Evolutionary conservation across 805 yeast species (phyloP).

Genomic region (Ogataea trehalophila): DNA sequence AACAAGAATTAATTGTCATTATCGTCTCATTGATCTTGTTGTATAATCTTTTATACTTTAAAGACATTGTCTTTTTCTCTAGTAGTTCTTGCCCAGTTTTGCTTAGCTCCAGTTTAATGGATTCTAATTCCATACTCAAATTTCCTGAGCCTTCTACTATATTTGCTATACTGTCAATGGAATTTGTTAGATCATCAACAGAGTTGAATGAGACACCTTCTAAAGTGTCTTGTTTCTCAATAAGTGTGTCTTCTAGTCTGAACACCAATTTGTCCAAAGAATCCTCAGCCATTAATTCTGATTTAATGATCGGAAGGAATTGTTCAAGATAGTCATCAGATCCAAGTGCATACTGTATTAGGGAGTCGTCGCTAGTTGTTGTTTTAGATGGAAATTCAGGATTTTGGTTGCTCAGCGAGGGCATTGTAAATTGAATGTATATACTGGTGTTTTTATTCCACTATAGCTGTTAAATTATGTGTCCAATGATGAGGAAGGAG

Average conservation of each 20-base stretch:
- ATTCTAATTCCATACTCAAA: constrained; percentile 49
- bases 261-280: constrained; percentile 53
- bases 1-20: constrained; percentile 61
- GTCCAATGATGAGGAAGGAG: no score
- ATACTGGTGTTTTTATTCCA: no score
- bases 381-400: not conserved
- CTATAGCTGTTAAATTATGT: no score
- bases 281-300: constrained; percentile 48
- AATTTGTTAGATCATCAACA: constrained; percentile 48
- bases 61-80: constrained; percentile 51
- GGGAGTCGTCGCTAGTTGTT: constrained; percentile 14
- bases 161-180: constrained; percentile 58
- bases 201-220: constrained; percentile 57
- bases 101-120: constrained; percentile 53
- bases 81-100: constrained; percentile 64
- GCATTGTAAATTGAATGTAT: not conserved
- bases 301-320: constrained; percentile 68
- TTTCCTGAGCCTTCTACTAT: constrained; percentile 55
- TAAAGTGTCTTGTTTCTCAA: constrained; percentile 57
- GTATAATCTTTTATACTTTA: constrained; percentile 59
- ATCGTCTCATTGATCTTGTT: constrained; percentile 69
- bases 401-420: not conserved
- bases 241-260: constrained; percentile 51
- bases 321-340: constrained; percentile 75
- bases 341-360: constrained; percentile 35